A percentile compares a stretch with the other conserved stretches of the same genome.
Evolutionary conservation across 2,329 filamentous ascomycete species (phyloP).

Genomic region (Pestalotiopsis sp.): DNA sequence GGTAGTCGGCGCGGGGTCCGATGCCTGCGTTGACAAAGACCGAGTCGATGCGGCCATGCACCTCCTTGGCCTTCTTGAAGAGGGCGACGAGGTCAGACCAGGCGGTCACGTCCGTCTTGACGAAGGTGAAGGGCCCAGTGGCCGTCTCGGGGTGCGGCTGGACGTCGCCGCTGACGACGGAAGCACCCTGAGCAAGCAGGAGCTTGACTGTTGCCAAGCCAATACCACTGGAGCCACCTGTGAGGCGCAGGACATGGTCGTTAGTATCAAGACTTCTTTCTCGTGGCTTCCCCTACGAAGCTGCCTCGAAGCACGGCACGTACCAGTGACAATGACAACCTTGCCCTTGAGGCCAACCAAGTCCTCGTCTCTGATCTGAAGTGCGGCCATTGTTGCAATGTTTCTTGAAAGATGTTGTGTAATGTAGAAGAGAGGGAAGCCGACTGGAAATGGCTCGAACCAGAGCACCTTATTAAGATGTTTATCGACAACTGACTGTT

Average conservation of each 20-base stretch:
- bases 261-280: neutral
- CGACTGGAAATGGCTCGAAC: neutral
- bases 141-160: conserved; percentile 38
- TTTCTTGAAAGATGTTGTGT: neutral
- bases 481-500: neutral
- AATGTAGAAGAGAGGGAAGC: neutral
- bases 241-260: neutral
- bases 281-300: conserved; percentile 9
- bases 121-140: conserved; percentile 37
- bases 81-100: conserved; percentile 53
- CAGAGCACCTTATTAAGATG: neutral
- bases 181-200: conserved; percentile 54
- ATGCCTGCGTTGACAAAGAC: conserved; percentile 72
- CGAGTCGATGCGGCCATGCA: conserved; percentile 76
- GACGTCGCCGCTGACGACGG: conserved; percentile 57
- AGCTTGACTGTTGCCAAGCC: conserved; percentile 57
- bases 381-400: conserved; percentile 41
- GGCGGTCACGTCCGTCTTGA: conserved; percentile 47
- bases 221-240: conserved; percentile 62
- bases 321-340: conserved; percentile 56
- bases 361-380: conserved; percentile 46
- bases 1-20: conserved; percentile 45
- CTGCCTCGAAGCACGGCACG: neutral
- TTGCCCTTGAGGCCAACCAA: conserved; percentile 47
- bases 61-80: conserved; percentile 54